phyloP scores from a whole-genome alignment of 2,329 filamentous ascomycete species.

The Cladosporium sp. region DNA sequence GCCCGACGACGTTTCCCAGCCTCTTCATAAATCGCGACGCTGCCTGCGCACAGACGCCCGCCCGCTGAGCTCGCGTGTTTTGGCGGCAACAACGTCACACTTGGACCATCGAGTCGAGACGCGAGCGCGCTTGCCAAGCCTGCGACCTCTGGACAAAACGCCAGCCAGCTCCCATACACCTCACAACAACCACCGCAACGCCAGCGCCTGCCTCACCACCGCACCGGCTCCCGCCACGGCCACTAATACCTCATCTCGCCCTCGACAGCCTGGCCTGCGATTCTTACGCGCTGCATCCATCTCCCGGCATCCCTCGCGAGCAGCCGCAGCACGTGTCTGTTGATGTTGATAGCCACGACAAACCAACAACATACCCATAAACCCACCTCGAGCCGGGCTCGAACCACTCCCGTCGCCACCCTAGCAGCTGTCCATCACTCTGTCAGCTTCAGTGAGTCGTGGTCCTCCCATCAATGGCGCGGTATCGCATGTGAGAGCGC shows the following conservation, averaged over 20 bases:
- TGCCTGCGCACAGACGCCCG: neutral
- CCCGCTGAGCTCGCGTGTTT: neutral
- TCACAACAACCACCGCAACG: slow-evolving; percentile 11
- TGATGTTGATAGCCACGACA: slow-evolving; percentile 26
- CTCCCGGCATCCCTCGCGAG: slow-evolving; percentile 18
- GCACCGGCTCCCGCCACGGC: slow-evolving; percentile 12
- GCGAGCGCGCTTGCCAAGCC: neutral
- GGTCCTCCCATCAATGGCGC: slow-evolving; percentile 5
- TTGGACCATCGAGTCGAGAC: slow-evolving; percentile 3
- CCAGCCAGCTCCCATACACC: slow-evolving; percentile 5
- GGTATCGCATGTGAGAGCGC: slow-evolving; percentile 16
- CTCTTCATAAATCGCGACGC: neutral
- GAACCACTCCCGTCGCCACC: slow-evolving; percentile 6
- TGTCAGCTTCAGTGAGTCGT: slow-evolving; percentile 15
- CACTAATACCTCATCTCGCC: slow-evolving; percentile 13
- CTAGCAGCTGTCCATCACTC: slow-evolving; percentile 17
- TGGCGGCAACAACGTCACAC: neutral
- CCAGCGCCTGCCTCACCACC: slow-evolving; percentile 13
- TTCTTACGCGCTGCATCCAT: slow-evolving; percentile 16
- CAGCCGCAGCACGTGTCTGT: slow-evolving; percentile 23
- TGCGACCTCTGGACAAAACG: neutral
- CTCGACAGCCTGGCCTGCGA: slow-evolving; percentile 16
- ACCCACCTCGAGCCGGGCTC: slow-evolving; percentile 21
- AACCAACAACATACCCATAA: slow-evolving; percentile 21
- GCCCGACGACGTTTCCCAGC: neutral